Percentiles rank a stretch among this genome's conserved stretches.
phyloP scores from a whole-genome alignment of 2,329 filamentous ascomycete genomes.

The Periconia digitata region DNA sequence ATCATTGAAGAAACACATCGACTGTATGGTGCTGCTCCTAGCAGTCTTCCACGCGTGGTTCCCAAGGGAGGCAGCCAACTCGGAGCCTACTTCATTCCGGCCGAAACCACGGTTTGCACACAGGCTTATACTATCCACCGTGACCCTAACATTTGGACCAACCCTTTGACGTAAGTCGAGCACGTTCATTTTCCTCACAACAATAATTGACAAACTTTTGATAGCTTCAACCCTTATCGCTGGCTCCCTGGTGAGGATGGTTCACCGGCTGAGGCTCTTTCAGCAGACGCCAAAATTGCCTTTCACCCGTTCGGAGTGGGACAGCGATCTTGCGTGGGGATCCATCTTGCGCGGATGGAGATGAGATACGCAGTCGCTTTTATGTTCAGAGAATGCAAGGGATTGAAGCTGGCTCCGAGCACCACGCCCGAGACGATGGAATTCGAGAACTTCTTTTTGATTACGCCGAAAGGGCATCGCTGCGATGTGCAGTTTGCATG shows the following conservation, averaged over 20 bases:
- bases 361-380: constrained; percentile 54
- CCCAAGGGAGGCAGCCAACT: constrained; percentile 38
- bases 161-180: constrained; percentile 23
- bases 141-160: constrained; percentile 25
- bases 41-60: constrained; percentile 37
- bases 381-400: constrained; percentile 54
- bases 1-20: constrained; percentile 45
- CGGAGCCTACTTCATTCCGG: constrained; percentile 39
- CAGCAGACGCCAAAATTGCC: constrained; percentile 49
- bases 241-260: constrained; percentile 21
- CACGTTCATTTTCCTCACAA: neutral
- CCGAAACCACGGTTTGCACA: constrained; percentile 39
- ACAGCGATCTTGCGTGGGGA: constrained; percentile 68
- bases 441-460: constrained; percentile 49
- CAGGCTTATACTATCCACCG: constrained; percentile 45
- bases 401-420: constrained; percentile 23
- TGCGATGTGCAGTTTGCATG: constrained; percentile 40
- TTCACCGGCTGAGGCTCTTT: constrained; percentile 24
- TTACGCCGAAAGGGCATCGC: constrained; percentile 46
- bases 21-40: constrained; percentile 40
- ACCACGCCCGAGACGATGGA: constrained; percentile 46
- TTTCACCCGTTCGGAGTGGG: constrained; percentile 72
- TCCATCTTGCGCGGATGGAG: constrained; percentile 66
- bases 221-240: constrained; percentile 35
- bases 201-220: neutral